Conservation (phyloP, 441 rosid genomes). For the Populus hybrid region DNA sequence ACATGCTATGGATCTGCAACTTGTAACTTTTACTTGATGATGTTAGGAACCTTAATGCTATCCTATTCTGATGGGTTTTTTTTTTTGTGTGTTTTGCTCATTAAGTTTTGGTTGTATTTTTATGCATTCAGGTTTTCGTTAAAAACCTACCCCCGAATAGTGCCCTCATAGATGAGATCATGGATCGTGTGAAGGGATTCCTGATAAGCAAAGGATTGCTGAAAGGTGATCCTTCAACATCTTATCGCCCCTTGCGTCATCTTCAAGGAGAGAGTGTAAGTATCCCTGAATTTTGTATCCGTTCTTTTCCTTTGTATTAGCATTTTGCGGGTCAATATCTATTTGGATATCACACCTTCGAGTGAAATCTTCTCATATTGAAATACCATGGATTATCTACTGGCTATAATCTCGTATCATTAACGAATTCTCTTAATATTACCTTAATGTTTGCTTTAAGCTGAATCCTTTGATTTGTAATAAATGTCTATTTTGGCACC, state of each 20-base stretch:
- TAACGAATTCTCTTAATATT: background rate
- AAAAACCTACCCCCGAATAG: slow-evolving; percentile 93
- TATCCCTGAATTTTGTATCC: slow-evolving; percentile 1
- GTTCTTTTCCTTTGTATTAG: background rate
- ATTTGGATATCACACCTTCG: background rate
- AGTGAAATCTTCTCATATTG: background rate
- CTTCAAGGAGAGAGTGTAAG: slow-evolving; percentile 77
- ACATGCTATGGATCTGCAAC: background rate
- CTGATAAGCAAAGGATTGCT: slow-evolving; percentile 81
- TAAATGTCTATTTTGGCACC: background rate
- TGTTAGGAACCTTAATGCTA: background rate
- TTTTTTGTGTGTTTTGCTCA: background rate
- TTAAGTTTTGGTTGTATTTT: background rate
- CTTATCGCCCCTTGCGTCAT: slow-evolving; percentile 65
- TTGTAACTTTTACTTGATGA: background rate
- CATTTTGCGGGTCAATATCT: background rate
- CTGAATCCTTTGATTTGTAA: background rate
- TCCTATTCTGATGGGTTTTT: background rate
- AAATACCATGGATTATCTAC: background rate
- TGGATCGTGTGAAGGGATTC: slow-evolving; percentile 87
- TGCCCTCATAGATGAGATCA: slow-evolving; percentile 78
- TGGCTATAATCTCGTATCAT: background rate
- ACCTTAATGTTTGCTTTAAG: background rate
- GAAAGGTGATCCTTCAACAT: slow-evolving; percentile 77
- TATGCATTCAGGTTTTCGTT: slow-evolving; percentile 58